Evolutionary conservation across 768 basidiomycete genomes (phyloP).

Genomic region (Tulasnella sp.): DNA sequence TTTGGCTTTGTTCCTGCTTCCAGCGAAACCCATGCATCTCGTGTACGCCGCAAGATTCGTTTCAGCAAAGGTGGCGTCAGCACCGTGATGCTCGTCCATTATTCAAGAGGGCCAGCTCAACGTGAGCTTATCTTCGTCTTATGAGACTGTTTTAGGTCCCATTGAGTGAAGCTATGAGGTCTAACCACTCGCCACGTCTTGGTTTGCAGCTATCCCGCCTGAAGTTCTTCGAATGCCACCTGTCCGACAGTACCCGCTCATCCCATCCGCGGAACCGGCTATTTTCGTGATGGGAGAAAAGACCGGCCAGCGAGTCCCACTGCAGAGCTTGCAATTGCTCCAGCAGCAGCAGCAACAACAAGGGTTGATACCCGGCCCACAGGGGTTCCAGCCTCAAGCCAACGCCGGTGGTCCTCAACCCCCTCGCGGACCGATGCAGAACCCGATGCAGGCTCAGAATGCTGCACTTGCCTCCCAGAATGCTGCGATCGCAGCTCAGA

Average conservation of each 20-base stretch:
- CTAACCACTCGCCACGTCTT: not conserved
- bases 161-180: not conserved
- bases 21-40: constrained; percentile 59
- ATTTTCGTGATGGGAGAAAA: constrained; percentile 71
- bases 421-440: constrained; percentile 2
- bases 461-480: constrained; percentile 24
- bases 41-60: constrained; percentile 66
- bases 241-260: constrained; percentile 67
- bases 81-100: constrained; percentile 71
- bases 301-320: constrained; percentile 57
- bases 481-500: constrained; percentile 18
- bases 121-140: constrained; percentile 46
- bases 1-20: constrained; percentile 70
- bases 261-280: constrained; percentile 58
- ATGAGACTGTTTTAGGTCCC: not conserved
- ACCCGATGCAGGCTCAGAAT: constrained; percentile 19
- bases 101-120: constrained; percentile 57
- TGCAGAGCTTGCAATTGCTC: not conserved
- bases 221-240: constrained; percentile 52
- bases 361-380: constrained; percentile 10
- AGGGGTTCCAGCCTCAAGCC: constrained; percentile 7
- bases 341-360: constrained; percentile 6
- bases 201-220: constrained; percentile 53
- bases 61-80: constrained; percentile 69
- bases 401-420: not conserved